Conservation (phyloP, 2,329 filamentous ascomycete genomes). For the Beauveria scarabaeidicola region DNA sequence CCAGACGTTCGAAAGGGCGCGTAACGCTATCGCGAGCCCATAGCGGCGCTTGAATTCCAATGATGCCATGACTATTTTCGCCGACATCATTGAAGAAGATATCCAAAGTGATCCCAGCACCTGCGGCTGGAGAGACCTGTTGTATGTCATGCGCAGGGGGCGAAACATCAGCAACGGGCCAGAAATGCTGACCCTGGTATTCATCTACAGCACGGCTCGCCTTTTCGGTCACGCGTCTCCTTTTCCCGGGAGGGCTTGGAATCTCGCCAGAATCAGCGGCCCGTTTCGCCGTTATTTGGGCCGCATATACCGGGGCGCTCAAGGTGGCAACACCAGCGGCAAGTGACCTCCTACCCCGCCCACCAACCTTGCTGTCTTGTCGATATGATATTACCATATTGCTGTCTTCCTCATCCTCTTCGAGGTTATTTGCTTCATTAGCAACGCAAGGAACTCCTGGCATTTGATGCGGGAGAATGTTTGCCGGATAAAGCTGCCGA, state of each 20-base stretch:
- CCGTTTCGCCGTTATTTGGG: conserved; percentile 27
- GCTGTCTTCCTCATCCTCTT: conserved; percentile 14
- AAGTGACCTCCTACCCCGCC: conserved; percentile 26
- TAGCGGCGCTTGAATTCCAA: background rate
- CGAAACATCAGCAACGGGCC: background rate
- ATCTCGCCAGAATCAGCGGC: conserved; percentile 17
- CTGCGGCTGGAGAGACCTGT: background rate
- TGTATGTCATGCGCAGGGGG: background rate
- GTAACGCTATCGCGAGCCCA: background rate
- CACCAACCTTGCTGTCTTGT: conserved; percentile 11
- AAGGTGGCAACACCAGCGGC: conserved; percentile 39
- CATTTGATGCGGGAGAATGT: conserved; percentile 2
- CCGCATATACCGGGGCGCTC: conserved; percentile 42
- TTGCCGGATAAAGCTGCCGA: conserved; percentile 34
- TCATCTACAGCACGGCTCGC: background rate
- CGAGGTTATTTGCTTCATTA: background rate
- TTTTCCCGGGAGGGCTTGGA: conserved; percentile 16
- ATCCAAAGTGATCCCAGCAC: background rate
- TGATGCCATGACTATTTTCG: background rate
- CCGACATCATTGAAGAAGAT: background rate
- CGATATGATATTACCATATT: conserved; percentile 19
- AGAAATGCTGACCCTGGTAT: background rate
- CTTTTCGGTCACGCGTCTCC: conserved; percentile 6
- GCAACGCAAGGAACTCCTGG: conserved; percentile 4
- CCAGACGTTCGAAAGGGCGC: background rate